phyloP scores from a whole-genome alignment of 2,329 filamentous ascomycete genomes.

The Diaporthe vaccinii region DNA sequence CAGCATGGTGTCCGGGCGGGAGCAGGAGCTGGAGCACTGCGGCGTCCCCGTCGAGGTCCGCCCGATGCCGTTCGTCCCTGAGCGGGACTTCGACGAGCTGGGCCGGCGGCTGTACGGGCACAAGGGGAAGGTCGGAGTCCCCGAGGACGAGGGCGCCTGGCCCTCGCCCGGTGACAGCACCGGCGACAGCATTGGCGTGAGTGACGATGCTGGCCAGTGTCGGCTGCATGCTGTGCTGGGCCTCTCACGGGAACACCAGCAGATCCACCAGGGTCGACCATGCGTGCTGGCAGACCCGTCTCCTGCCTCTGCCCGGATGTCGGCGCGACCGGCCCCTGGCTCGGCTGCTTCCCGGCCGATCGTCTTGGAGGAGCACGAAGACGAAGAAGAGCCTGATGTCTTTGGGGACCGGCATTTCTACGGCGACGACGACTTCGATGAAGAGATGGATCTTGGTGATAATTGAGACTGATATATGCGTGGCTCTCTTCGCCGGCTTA shows the following conservation, averaged over 20 bases:
- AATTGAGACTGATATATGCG: not conserved
- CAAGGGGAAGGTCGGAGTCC: not conserved
- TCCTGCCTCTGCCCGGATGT: not conserved
- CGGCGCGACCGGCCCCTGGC: not conserved
- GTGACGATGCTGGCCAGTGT: not conserved
- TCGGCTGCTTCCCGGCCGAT: constrained; percentile 18
- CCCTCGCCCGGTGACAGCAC: not conserved
- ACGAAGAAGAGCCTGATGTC: not conserved
- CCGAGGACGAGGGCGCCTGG: not conserved
- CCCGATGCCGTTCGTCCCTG: constrained; percentile 21
- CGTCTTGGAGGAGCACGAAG: not conserved
- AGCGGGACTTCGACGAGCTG: constrained; percentile 31
- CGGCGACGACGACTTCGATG: constrained; percentile 11
- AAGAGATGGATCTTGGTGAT: constrained; percentile 4
- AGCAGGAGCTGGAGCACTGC: not conserved
- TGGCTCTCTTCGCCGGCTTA: not conserved
- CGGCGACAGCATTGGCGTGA: not conserved
- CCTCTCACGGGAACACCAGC: constrained; percentile 9
- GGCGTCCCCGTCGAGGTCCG: constrained; percentile 30
- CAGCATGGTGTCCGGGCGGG: not conserved
- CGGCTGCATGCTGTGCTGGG: not conserved
- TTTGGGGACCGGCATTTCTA: constrained; percentile 26
- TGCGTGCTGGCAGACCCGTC: not conserved
- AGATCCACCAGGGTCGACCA: constrained; percentile 10
- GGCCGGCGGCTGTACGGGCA: not conserved